Conservation (phyloP, 768 basidiomycete species). For the Xanthoconium stramineum region DNA sequence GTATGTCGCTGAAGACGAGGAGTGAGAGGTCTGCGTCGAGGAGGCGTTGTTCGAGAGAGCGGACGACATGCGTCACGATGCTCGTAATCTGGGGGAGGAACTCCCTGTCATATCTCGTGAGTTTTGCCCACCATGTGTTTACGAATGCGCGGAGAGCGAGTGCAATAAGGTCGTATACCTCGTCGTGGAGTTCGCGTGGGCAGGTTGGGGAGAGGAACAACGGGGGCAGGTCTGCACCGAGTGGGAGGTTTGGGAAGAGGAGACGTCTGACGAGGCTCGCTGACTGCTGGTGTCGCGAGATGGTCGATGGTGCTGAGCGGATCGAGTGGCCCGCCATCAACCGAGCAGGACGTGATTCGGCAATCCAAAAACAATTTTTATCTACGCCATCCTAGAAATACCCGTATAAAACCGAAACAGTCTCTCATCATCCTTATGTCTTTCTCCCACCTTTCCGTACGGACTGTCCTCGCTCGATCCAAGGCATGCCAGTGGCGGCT, state of each 20-base stretch:
- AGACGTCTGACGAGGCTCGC: conserved; percentile 52
- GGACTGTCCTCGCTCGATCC: not conserved
- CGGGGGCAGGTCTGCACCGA: conserved; percentile 47
- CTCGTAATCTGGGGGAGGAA: conserved; percentile 68
- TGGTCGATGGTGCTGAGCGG: conserved; percentile 24
- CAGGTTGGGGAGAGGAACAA: conserved; percentile 45
- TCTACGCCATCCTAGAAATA: not conserved
- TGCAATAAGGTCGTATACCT: conserved; percentile 70
- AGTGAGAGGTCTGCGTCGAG: conserved; percentile 53
- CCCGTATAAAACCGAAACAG: conserved; percentile 24
- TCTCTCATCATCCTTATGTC: conserved; percentile 18
- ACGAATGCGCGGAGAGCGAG: conserved; percentile 77
- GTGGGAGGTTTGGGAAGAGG: conserved; percentile 54
- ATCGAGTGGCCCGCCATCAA: conserved; percentile 12
- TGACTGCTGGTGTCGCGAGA: conserved; percentile 26
- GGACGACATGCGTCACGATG: conserved; percentile 56
- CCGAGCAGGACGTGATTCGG: not conserved
- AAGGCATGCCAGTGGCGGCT: conserved; percentile 3
- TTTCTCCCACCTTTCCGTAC: conserved; percentile 7
- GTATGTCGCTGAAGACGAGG: conserved; percentile 61
- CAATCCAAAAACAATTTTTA: not conserved
- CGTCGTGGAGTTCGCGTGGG: conserved; percentile 53
- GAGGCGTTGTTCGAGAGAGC: conserved; percentile 56
- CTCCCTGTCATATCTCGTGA: conserved; percentile 81
- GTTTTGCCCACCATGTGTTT: conserved; percentile 82